Base-by-base conservation (phyloP, 306 rosid genomes). In the Lathyrus aphaca region DNA sequence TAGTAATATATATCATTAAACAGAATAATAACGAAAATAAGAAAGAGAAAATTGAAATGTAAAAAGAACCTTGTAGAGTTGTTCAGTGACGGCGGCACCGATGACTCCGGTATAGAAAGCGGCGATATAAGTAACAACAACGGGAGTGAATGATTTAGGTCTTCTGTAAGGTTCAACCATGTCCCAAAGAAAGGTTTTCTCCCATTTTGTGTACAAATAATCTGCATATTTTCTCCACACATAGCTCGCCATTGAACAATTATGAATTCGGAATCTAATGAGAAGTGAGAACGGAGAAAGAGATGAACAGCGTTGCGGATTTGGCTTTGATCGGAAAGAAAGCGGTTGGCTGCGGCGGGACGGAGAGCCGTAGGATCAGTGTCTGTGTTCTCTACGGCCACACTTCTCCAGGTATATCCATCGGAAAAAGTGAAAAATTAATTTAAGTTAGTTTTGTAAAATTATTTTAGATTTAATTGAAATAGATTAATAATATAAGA, bases 171-270 rank as follows among this genome's bases (percentile, higher is more conserved):
- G 99, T 66, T 86, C 95, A 2, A 95, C 74, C 97, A 91, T 87
- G 77, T 86, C 90, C 97, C 97, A 95, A 12, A 91, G 88, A 49
- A 91, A 78, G 56, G 86, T 84, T 67, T 86, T 94, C 77, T 94
- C 97, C 97, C 95, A 87, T 71, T 94, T 94, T 10, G 89, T 87
- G 78, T 67, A 86, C 66, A 94, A 60, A 38, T 94, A 90, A 10
- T 88, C 97, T 7, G 99, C 89, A 66, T 94, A 91, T 64, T 87
- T 94, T 86, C 95, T 89, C 95, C 96, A 91, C 12, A 87, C 64
- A 69, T 78, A 87, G 79, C 84, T 89, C 51, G 92, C 81, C 97
- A 82, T 86, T 76, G 61, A 50, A 3, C 3, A 32, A 6, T 5
- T 46, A 10, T 11, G 44, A 18, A 56, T 69, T 39, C 69, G 10